Base-by-base conservation (phyloP, 164 flowering plant species). In the Magnolia sinica region DNA sequence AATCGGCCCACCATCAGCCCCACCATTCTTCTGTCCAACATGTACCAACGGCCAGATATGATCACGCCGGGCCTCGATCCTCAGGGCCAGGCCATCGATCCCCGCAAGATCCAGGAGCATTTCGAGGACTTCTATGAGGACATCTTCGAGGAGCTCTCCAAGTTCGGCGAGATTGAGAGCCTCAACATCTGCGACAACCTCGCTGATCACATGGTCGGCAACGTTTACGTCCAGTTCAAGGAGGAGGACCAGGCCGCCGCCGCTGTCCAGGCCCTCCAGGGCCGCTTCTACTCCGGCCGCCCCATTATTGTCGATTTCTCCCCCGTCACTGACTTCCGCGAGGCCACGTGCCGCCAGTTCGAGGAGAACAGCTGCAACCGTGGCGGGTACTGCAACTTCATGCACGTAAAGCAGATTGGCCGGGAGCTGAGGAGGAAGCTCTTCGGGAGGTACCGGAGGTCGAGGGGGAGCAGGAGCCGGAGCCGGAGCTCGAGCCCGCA, bases 191-290 rank as follows among this genome's bases (percentile, higher is more conserved):
- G 95, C 65, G 95, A 92, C 74, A 92, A 92, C 58, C 83, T 92
- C 23, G 93, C 95, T 1, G 93, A 89, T 79, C 97, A 91, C 81
- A 89, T 92, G 97, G 85, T 91, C 19, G 97, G 97, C 0, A 93
- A 93, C 77, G 97, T 93, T 4, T 93, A 90, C 51, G 92, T 85
- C 20, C 96, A 89, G 83, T 93, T 93, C 84, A 90, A 81, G 79
- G 97, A 93, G 88, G 96, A 93, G 80, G 96, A 91, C 8, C 93
- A 93, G 71, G 97, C 97, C 1, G 91, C 90, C 1, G 88, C 90
- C 3, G 97, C 97, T 7, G 63, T 93, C 11, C 86, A 84, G 75
- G 86, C 87, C 16, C 74, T 92, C 20, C 87, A 83, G 59, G 95
- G 93, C 2, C 79, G 97, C 7, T 92, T 86, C 77, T 92, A 92